A percentile compares a stretch with the other conserved stretches of the same genome.
Conservation (phyloP, 2,329 filamentous ascomycete species). For the Macrophomina tecta region DNA sequence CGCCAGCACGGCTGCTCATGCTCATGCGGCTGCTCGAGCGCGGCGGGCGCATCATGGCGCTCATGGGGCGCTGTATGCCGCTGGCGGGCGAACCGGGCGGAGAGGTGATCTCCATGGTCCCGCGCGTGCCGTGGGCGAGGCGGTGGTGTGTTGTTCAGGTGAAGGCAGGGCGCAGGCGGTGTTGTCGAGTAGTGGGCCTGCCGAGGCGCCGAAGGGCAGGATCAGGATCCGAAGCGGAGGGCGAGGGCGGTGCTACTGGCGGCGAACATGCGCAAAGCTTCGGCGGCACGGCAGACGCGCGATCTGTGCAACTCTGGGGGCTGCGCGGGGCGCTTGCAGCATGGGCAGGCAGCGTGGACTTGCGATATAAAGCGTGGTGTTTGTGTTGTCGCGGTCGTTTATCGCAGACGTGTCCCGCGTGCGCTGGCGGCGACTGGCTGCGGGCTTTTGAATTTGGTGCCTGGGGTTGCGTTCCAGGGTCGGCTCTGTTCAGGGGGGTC, state of each 20-base stretch:
- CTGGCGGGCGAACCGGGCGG: slow-evolving; percentile 46
- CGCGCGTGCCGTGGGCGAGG: slow-evolving; percentile 7
- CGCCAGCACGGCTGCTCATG: slow-evolving; percentile 76
- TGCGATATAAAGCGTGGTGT: background rate
- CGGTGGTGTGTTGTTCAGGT: background rate
- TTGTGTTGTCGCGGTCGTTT: slow-evolving; percentile 17
- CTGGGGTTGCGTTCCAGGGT: slow-evolving; percentile 23
- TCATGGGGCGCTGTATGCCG: slow-evolving; percentile 71
- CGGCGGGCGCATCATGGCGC: slow-evolving; percentile 77
- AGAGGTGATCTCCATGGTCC: slow-evolving; percentile 33
- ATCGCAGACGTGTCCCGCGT: slow-evolving; percentile 22
- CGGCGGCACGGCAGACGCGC: slow-evolving; percentile 27
- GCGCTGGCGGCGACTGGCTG: slow-evolving; percentile 24
- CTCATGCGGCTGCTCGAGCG: slow-evolving; percentile 87
- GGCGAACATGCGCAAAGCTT: slow-evolving; percentile 22
- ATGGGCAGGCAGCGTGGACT: slow-evolving; percentile 17
- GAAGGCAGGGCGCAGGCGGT: slow-evolving; percentile 6
- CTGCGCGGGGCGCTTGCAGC: slow-evolving; percentile 6
- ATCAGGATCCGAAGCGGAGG: slow-evolving; percentile 20
- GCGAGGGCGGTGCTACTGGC: slow-evolving; percentile 23
- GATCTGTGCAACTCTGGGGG: slow-evolving; percentile 24
- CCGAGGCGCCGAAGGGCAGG: slow-evolving; percentile 18
- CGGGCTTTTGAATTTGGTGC: slow-evolving; percentile 25
- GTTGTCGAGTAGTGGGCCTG: slow-evolving; percentile 1
- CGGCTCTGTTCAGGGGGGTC: slow-evolving; percentile 19